Percentiles rank a stretch among this genome's conserved stretches.
phyloP scores from a whole-genome alignment of 139 green algal species.

The Mychonastes homosphaera region DNA sequence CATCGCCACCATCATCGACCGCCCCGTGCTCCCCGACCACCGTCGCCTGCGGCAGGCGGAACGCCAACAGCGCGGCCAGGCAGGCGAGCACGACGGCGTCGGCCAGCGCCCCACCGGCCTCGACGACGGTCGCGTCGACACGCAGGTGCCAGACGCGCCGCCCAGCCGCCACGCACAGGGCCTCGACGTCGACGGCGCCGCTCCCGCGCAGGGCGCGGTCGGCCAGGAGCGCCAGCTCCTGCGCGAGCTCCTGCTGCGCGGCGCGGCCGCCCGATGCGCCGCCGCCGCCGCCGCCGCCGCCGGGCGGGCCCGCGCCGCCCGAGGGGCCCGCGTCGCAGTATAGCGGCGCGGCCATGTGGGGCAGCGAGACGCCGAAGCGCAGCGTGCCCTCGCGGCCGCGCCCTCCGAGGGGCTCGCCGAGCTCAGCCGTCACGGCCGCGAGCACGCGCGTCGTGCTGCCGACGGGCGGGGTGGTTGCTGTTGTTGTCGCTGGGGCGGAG shows the following conservation, averaged over 20 bases:
- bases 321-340: neutral
- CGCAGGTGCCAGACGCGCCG: conserved; percentile 6
- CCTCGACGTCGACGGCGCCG: conserved; percentile 73
- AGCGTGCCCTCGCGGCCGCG: conserved; percentile 16
- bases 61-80: conserved; percentile 66
- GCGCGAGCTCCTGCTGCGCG: conserved; percentile 32
- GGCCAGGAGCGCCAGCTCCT: conserved; percentile 61
- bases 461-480: too few species aligned
- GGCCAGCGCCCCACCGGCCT: conserved; percentile 67
- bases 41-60: conserved; percentile 55
- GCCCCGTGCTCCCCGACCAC: conserved; percentile 27
- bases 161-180: conserved; percentile 74
- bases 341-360: neutral
- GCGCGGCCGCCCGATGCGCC: too few species aligned
- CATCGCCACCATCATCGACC: neutral
- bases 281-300: neutral
- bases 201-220: conserved; percentile 62
- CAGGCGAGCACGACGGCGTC: conserved; percentile 63
- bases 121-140: conserved; percentile 68
- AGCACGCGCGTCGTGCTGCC: conserved; percentile 53
- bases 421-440: conserved; percentile 40
- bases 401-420: conserved; percentile 50
- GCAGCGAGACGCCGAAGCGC: neutral
- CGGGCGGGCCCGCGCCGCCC: neutral
- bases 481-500: too few species aligned